Evolutionary conservation across 371 early-diverging fungal species (phyloP).

Genomic region (Saksenaea vasiformis): DNA sequence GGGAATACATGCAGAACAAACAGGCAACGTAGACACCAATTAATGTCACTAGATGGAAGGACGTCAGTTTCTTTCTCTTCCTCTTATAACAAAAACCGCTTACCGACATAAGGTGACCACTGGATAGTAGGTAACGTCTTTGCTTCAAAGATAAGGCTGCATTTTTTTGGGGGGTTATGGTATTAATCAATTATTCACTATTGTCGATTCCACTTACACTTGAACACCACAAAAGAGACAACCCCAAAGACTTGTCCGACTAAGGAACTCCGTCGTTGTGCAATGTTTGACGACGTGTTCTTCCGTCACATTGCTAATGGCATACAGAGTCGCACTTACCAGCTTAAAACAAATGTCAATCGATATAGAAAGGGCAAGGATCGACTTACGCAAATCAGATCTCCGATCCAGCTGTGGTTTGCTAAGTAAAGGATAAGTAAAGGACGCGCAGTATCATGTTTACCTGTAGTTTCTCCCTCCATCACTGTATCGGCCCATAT

Average conservation of each 20-base stretch:
- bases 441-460: not conserved
- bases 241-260: slow-evolving; percentile 38
- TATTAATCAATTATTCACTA: no score
- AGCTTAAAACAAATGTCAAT: slow-evolving; percentile 20
- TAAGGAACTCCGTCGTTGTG: slow-evolving; percentile 32
- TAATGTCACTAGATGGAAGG: slow-evolving; percentile 15
- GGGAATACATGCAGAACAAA: slow-evolving; percentile 44
- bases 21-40: slow-evolving; percentile 34
- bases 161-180: no score
- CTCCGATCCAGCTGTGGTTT: slow-evolving; percentile 52
- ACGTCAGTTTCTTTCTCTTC: not conserved
- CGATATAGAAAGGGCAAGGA: slow-evolving; percentile 4
- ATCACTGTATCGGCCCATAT: slow-evolving; percentile 36
- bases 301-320: slow-evolving; percentile 46
- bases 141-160: slow-evolving; percentile 39
- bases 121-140: slow-evolving; percentile 19
- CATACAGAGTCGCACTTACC: slow-evolving; percentile 44
- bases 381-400: slow-evolving; percentile 39
- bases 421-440: slow-evolving; percentile 11
- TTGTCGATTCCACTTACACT: slow-evolving; percentile 28
- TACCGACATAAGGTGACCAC: slow-evolving; percentile 34
- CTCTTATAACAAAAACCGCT: not conserved
- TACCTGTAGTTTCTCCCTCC: slow-evolving; percentile 21
- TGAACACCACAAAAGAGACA: slow-evolving; percentile 31
- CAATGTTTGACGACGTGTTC: slow-evolving; percentile 42